These are phyloP conservation scores for Penicillium sp. DNA, from an alignment of 2,329 filamentous ascomycete species.

Conservation along the genomic window DNA sequence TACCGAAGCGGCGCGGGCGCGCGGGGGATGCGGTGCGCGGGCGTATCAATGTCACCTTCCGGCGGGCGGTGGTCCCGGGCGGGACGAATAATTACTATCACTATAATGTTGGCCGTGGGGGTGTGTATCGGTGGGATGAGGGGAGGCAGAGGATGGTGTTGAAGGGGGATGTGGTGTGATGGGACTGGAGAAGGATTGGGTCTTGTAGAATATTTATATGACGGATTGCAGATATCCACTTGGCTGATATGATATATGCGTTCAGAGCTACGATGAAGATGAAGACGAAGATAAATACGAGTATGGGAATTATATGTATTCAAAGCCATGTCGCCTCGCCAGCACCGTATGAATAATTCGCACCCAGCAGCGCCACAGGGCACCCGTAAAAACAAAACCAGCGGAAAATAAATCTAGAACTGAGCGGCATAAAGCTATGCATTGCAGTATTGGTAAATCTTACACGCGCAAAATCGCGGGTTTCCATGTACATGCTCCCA, in stretches of 20 bases:
- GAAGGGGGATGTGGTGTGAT: neutral
- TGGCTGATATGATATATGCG: too few species aligned
- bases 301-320: too few species aligned
- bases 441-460: too few species aligned
- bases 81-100: conserved; percentile 81
- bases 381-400: neutral
- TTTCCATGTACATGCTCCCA: conserved; percentile 21
- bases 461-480: too few species aligned
- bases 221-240: too few species aligned
- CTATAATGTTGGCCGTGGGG: conserved; percentile 73
- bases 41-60: conserved; percentile 74
- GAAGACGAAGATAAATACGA: too few species aligned
- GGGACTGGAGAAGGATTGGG: too few species aligned
- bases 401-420: neutral
- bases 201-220: too few species aligned
- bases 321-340: too few species aligned
- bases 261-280: too few species aligned
- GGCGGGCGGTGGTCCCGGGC: conserved; percentile 65
- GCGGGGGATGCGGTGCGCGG: conserved; percentile 56
- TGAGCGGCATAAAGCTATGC: neutral
- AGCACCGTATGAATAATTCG: too few species aligned
- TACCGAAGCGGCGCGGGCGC: conserved; percentile 69
- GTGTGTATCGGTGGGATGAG: conserved; percentile 66
- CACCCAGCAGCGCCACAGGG: too few species aligned
- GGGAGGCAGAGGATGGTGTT: conserved; percentile 28